Evolutionary conservation across 805 yeast genomes (phyloP).

Genomic region (Myxozyma neotropica): DNA sequence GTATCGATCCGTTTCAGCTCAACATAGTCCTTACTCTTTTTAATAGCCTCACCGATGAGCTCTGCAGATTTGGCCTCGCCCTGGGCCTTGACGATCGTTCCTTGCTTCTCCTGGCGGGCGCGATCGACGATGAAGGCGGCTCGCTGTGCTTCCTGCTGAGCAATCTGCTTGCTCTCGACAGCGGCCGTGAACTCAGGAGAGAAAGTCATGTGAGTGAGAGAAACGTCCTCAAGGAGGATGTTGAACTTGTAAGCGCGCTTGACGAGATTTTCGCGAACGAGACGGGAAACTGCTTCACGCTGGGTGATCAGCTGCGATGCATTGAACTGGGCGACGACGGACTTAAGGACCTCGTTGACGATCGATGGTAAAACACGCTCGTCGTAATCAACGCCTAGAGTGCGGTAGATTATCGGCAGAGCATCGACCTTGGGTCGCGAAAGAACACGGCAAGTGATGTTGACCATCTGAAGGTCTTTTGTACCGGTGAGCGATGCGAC

Average conservation of each 20-base stretch:
- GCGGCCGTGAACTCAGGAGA: conserved; percentile 97
- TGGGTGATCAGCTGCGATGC: conserved; percentile 99
- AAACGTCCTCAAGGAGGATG: conserved; percentile 88
- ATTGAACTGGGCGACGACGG: conserved; percentile 97
- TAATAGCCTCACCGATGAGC: conserved; percentile 98
- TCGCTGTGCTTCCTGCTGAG: conserved; percentile 98
- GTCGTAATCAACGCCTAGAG: conserved; percentile 92
- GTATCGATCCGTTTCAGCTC: conserved; percentile 96
- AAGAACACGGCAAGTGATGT: conserved; percentile 96
- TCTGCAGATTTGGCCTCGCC: conserved; percentile 99
- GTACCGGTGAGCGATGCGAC: conserved; percentile 97
- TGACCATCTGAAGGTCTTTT: conserved; percentile 98
- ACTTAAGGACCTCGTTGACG: conserved; percentile 93
- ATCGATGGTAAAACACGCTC: conserved; percentile 97
- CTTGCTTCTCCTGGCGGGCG: conserved; percentile 97
- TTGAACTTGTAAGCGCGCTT: conserved; percentile 91
- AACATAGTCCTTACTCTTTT: conserved; percentile 92
- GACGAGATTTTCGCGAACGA: conserved; percentile 86
- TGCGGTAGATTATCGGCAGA: conserved; percentile 84
- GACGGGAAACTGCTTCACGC: conserved; percentile 90
- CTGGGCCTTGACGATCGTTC: conserved; percentile 92
- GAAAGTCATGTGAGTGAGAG: conserved; percentile 94
- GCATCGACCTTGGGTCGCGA: conserved; percentile 81
- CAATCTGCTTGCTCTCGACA: conserved; percentile 98
- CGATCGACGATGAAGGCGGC: conserved; percentile 97